These are phyloP conservation scores for Rhodofomes roseus DNA, from an alignment of 1,284 basidiomycete species.

Conservation along the genomic window DNA sequence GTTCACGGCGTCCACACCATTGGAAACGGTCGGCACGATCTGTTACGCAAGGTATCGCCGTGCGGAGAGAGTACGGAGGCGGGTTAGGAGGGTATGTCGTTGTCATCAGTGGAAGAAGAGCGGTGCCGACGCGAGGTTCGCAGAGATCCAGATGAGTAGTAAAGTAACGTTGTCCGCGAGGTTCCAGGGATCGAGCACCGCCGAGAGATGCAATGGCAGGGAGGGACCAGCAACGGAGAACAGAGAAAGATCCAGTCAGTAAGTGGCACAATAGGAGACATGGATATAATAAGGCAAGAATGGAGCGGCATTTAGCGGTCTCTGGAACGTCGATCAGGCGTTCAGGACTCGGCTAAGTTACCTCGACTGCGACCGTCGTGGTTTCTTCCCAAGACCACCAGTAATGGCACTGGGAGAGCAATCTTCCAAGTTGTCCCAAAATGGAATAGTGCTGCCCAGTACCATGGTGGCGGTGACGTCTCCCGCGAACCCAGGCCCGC, in stretches of 20 bases:
- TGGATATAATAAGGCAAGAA: background rate
- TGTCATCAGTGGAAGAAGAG: background rate
- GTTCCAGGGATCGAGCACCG: background rate
- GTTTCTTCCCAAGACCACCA: background rate
- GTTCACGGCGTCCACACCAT: constrained; percentile 85
- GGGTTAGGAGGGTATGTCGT: background rate
- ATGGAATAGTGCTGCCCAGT: background rate
- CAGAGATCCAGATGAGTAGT: background rate
- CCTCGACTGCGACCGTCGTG: background rate
- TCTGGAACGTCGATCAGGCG: background rate
- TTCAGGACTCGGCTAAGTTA: background rate
- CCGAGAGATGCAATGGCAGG: background rate
- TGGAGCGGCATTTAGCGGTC: background rate
- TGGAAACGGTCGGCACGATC: constrained; percentile 83
- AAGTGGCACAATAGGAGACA: background rate
- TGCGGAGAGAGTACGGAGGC: background rate
- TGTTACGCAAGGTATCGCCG: constrained; percentile 28
- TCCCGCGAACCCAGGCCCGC: background rate
- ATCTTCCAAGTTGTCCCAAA: background rate
- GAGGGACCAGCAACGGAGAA: background rate
- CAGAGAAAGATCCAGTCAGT: background rate
- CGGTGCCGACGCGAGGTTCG: background rate
- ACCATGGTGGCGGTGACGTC: constrained; percentile 2
- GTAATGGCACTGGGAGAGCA: background rate
- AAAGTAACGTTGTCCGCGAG: background rate